Evolutionary conservation across 495 filamentous ascomycete species (phyloP), one percentile per base, ranked within the genome.

Genomic region (Hypomontagnella monticulosa): DNA sequence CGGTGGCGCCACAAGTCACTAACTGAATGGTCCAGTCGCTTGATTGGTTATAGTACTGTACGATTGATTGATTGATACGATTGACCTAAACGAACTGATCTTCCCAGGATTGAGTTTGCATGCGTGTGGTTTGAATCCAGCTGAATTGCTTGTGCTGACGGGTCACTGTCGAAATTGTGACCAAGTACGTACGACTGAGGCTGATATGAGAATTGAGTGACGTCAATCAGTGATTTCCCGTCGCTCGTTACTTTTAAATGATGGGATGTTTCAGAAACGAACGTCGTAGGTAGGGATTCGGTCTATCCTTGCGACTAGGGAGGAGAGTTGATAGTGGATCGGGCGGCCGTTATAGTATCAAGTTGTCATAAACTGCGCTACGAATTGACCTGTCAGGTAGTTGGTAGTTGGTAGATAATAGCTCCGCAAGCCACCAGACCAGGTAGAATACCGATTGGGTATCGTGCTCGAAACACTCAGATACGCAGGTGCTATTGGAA

Each of bases 241-340:
- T 15, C 50, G 56, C 60, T 56, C 44, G 43, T 64, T 20, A 18
- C 44, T 37, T 37, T 64, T 3, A 56, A 51, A 57, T 69, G 37
- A 60, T 32, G 11, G 32, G 36, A 12, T 54, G 60, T 63, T 69
- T 64, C 60, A 64, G 44, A 56, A 61, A 57, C 54, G 49, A 63
- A 41, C 36, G 55, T 54, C 49, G 55, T 55, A 50, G 36, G 53
- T 63, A 58, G 14, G 53, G 59, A 63, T 68, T 57, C 34, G 43
- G 38, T 48, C 52, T 49, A 44, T 61, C 51, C 51, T 61, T 57
- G 42, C 40, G 53, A 12, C 38, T 40, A 33, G n/a, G 53, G 37
- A 57, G 33, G 18, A 33, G 30, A 36, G 34, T 55, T 30, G 47
- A 66, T 12, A 42, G 55, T 57, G 48, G 43, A 50, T 55, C 48